These are phyloP conservation scores for Pythium pyrilobum DNA, from an alignment of 352 stramenopile species.

Conservation along the genomic window DNA sequence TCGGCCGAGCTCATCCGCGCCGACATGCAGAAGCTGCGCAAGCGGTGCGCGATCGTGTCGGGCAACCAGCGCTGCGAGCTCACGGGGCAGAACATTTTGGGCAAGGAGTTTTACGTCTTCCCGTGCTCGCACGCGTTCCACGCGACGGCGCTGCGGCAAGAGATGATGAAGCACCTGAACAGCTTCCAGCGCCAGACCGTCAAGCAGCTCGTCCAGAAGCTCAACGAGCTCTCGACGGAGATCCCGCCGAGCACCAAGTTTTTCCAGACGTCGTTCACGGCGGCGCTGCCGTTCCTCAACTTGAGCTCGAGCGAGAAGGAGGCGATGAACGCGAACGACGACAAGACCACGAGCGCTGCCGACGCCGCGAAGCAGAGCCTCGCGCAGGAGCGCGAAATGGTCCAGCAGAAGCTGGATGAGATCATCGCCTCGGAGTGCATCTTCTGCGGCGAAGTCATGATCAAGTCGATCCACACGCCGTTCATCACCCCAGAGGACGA, in stretches of 20 bases:
- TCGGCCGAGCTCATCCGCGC: slow-evolving; percentile 86
- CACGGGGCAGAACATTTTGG: slow-evolving; percentile 83
- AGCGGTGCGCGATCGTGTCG: slow-evolving; percentile 80
- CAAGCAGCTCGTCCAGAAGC: slow-evolving; percentile 86
- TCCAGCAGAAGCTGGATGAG: slow-evolving; percentile 91
- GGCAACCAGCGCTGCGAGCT: slow-evolving; percentile 88
- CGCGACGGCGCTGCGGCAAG: slow-evolving; percentile 79
- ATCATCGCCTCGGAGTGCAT: slow-evolving; percentile 94
- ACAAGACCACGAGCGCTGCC: slow-evolving; percentile 37
- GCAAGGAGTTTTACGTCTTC: slow-evolving; percentile 94
- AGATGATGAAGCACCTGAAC: slow-evolving; percentile 88
- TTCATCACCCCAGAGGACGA: slow-evolving; percentile 90
- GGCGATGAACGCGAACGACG: slow-evolving; percentile 46
- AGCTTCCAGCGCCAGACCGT: slow-evolving; percentile 87
- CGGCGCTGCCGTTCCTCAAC: slow-evolving; percentile 56
- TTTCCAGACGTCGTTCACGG: slow-evolving; percentile 61
- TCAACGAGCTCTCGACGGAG: slow-evolving; percentile 81
- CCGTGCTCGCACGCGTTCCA: slow-evolving; percentile 93
- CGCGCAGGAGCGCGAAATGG: slow-evolving; percentile 83
- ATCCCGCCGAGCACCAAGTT: slow-evolving; percentile 67
- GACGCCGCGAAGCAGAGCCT: slow-evolving; percentile 69
- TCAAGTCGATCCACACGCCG: slow-evolving; percentile 91
- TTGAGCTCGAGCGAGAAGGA: slow-evolving; percentile 69
- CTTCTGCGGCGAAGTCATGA: slow-evolving; percentile 94
- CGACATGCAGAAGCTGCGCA: slow-evolving; percentile 87